Conservation (phyloP, 2,329 filamentous ascomycete genomes). For the Ilyonectria mors-panacis region DNA sequence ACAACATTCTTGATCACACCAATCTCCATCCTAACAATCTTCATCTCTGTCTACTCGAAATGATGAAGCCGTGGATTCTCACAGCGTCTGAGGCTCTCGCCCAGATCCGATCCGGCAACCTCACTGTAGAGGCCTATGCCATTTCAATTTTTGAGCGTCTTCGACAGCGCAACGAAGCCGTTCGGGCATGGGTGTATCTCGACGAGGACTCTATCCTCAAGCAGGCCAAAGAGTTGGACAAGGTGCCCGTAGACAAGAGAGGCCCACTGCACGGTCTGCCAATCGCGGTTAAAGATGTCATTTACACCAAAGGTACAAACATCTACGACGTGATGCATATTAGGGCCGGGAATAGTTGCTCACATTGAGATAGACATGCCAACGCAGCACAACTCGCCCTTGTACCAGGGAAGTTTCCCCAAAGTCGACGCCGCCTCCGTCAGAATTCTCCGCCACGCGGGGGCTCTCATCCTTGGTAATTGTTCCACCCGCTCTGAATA, state of each 20-base stretch:
- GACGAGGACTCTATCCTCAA: slow-evolving; percentile 61
- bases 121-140: slow-evolving; percentile 67
- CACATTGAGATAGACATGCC: slow-evolving; percentile 64
- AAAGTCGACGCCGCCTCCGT: slow-evolving; percentile 68
- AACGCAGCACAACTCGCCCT: slow-evolving; percentile 68
- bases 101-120: slow-evolving; percentile 56
- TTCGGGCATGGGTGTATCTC: slow-evolving; percentile 68
- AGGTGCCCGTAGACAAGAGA: slow-evolving; percentile 61
- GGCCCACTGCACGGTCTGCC: slow-evolving; percentile 72
- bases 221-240: slow-evolving; percentile 66
- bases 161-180: slow-evolving; percentile 57
- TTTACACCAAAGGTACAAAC: slow-evolving; percentile 65
- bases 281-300: slow-evolving; percentile 73
- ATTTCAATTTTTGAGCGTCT: slow-evolving; percentile 63
- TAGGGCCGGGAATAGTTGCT: neutral
- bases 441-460: slow-evolving; percentile 66
- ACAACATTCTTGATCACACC: slow-evolving; percentile 6
- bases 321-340: neutral
- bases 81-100: slow-evolving; percentile 62
- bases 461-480: slow-evolving; percentile 68
- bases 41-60: slow-evolving; percentile 31
- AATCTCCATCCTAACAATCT: neutral
- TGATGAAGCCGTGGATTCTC: slow-evolving; percentile 41
- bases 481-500: neutral
- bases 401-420: slow-evolving; percentile 64